Percentiles rank a stretch among this genome's conserved stretches.
These are phyloP conservation scores for Boechera retrofracta DNA, from an alignment of 345 rosid species.

Conservation along the genomic window DNA sequence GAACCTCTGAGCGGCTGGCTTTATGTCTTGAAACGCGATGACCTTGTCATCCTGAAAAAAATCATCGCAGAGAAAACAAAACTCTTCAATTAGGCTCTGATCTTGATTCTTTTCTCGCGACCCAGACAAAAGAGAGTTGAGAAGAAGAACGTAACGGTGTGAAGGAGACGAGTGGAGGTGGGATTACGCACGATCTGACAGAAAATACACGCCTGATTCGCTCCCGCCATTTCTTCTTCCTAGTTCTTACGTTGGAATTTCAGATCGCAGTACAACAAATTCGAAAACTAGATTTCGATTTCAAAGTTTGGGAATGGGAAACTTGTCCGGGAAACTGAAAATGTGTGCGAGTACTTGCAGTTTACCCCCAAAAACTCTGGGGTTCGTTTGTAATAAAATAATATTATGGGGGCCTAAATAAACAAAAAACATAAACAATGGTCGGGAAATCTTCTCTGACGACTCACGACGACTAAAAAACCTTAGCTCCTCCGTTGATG, in stretches of 20 bases:
- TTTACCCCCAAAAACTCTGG: conserved; percentile 5
- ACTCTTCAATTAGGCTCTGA: neutral
- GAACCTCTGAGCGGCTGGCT: conserved; percentile 83
- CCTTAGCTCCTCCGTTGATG: conserved; percentile 27
- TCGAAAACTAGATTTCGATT: conserved; percentile 27
- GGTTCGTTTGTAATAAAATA: neutral
- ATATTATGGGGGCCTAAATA: neutral
- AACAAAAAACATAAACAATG: neutral
- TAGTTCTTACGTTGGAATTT: neutral
- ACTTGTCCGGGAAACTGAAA: neutral
- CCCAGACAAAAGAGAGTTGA: neutral
- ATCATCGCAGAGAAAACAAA: neutral
- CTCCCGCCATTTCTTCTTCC: conserved; percentile 64
- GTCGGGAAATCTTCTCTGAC: neutral
- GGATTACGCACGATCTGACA: conserved; percentile 67
- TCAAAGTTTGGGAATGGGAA: neutral
- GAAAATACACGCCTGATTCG: conserved; percentile 62
- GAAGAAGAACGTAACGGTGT: conserved; percentile 52
- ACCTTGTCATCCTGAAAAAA: conserved; percentile 75
- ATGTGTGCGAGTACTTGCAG: neutral
- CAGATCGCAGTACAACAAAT: neutral
- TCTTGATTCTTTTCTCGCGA: neutral
- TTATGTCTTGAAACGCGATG: conserved; percentile 83
- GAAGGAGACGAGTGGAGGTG: conserved; percentile 58
- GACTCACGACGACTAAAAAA: conserved; percentile 2